A percentile compares a stretch with the other conserved stretches of the same genome.
Conservation (phyloP, 371 early-diverging fungal genomes). For the Basidiobolus meristosporus region DNA sequence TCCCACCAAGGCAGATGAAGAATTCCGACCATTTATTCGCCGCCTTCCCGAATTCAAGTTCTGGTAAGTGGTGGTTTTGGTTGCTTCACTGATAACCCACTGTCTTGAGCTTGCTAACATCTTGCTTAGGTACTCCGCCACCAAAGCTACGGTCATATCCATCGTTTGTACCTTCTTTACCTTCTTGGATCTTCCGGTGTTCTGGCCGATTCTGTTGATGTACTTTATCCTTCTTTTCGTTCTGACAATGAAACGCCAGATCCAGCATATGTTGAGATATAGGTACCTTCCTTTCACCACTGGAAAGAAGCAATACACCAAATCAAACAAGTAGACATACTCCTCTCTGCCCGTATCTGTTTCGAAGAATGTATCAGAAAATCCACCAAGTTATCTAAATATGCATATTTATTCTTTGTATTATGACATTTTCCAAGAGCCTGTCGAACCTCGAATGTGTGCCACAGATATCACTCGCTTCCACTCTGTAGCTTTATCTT, state of each 20-base stretch:
- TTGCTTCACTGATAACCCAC: no score
- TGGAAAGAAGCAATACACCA: constrained; percentile 85
- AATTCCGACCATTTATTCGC: constrained; percentile 96
- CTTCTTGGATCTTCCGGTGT: constrained; percentile 94
- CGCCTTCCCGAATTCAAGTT: constrained; percentile 99
- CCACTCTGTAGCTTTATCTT: no score
- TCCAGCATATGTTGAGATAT: constrained; percentile 96
- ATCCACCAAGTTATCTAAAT: no score
- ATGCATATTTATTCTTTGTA: no score
- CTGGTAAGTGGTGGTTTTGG: constrained; percentile 84
- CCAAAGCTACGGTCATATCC: constrained; percentile 59
- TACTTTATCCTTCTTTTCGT: constrained; percentile 92
- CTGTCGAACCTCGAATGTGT: no score
- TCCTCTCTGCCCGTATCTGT: no score
- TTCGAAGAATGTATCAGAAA: no score
- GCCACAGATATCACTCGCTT: no score
- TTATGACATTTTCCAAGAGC: no score
- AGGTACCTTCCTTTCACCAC: constrained; percentile 94
- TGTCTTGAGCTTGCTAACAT: no score
- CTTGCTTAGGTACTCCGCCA: constrained; percentile 73
- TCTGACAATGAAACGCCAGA: constrained; percentile 90
- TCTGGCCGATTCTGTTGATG: constrained; percentile 77
- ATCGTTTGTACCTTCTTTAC: constrained; percentile 68
- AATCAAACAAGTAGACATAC: no score
- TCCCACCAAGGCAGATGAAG: constrained; percentile 81